Conservation (phyloP, 441 rosid species). For the Euphorbia corollata region DNA sequence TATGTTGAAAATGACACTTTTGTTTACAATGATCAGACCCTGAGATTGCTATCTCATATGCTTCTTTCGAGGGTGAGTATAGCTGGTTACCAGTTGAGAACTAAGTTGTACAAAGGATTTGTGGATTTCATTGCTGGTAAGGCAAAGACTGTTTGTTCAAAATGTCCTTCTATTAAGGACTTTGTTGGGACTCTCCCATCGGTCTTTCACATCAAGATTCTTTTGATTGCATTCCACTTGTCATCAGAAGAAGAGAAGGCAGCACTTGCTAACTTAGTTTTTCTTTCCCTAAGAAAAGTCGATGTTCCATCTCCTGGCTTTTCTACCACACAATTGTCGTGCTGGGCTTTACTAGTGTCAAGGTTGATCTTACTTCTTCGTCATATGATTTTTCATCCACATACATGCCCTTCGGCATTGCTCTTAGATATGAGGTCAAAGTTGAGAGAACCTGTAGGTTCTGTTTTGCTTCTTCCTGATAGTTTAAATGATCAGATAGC, state of each 20-base stretch:
- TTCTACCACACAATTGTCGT: conserved; percentile 52
- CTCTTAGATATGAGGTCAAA: conserved; percentile 66
- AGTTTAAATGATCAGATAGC: conserved; percentile 49
- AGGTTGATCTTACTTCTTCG: conserved; percentile 84
- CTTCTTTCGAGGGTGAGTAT: conserved; percentile 60
- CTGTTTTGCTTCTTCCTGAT: conserved; percentile 37
- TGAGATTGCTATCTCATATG: conserved; percentile 66
- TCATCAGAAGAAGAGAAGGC: conserved; percentile 76
- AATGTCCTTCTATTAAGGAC: conserved; percentile 54
- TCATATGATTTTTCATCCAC: conserved; percentile 75
- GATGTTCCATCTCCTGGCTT: conserved; percentile 39
- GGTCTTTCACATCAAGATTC: conserved; percentile 86
- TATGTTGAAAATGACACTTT: conserved; percentile 61
- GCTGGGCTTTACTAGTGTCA: conserved; percentile 89
- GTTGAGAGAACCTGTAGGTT: conserved; percentile 63
- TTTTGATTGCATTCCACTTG: conserved; percentile 90
- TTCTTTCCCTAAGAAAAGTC: conserved; percentile 46
- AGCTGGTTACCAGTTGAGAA: conserved; percentile 69
- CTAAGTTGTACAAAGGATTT: conserved; percentile 53
- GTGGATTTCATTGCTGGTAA: conserved; percentile 57
- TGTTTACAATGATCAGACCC: conserved; percentile 69
- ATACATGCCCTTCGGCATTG: conserved; percentile 67
- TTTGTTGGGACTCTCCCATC: conserved; percentile 78
- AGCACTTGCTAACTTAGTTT: conserved; percentile 48
- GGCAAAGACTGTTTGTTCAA: conserved; percentile 43